Evolutionary conservation across 371 early-diverging fungal species (phyloP), one percentile per base, ranked within the genome.

Genomic region (Thermomucor indicae-seudaticae): DNA sequence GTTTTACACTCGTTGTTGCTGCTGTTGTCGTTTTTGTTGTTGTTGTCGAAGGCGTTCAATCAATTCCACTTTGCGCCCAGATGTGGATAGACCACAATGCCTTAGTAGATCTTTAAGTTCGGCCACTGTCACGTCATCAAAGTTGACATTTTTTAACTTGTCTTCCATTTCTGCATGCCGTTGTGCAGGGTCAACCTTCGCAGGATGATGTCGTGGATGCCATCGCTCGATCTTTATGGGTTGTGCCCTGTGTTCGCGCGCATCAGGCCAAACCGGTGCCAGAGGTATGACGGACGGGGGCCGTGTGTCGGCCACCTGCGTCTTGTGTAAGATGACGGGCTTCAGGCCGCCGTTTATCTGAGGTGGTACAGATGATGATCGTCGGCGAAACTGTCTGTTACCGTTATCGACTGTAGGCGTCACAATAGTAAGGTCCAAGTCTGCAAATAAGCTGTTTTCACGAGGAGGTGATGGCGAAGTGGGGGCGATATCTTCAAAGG

Each of bases 61-160:
- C 14, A 64, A 44, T 4, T 54, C 55, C 2, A 48, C 78, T 49
- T 83, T 84, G 54, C 83, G 83, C 11, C 88, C 84, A 11, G 78
- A 67, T 0, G 62, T 55, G 10, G 57, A 53, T 17, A 55, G 57
- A 8, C 61, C 59, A 30, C 61, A 57, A 27, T 58, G 55, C 11
- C 84, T 63, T 28, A 87, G 57, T 68, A 83, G 67, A 24, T 85
- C 84, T 53, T 87, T 87, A 28, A 87, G 70, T 53, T 85, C 85
- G 28, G 78, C 62, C 0, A 87, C 88, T 0, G 88, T 85, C 16
- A 85, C 71, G 60, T 83, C 84, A 17, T 78, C 75, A 59, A 83
- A 83, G 47, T 88, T 75, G 28, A 80, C 68, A 16, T 67, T 64
- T 29, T 69, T 65, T 41, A 85, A 67, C 19, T 67, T 73, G 34